Evolutionary conservation across 768 basidiomycete species (phyloP).

Genomic region (Rhizopogon vesiculosus): DNA sequence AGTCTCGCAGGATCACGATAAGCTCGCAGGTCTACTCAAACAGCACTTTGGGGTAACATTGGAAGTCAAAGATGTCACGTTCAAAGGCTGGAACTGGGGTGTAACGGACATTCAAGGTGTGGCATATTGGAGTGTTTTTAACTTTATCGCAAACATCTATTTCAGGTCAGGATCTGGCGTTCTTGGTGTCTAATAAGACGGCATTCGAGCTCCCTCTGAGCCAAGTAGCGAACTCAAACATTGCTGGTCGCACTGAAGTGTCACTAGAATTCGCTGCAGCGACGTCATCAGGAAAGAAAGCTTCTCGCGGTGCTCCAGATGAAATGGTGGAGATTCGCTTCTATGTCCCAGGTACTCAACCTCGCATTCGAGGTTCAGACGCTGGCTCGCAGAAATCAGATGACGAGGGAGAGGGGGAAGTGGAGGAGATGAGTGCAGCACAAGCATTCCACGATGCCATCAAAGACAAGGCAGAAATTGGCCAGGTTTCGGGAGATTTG

Average conservation of each 20-base stretch:
- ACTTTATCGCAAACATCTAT: slow-evolving; percentile 1
- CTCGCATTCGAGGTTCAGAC: slow-evolving; percentile 61
- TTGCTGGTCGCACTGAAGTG: slow-evolving; percentile 96
- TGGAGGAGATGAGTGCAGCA: slow-evolving; percentile 83
- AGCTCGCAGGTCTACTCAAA: slow-evolving; percentile 73
- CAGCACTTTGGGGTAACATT: slow-evolving; percentile 83
- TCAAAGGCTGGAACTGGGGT: slow-evolving; percentile 99
- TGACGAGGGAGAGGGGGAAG: slow-evolving; percentile 53
- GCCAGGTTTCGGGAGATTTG: slow-evolving; percentile 85
- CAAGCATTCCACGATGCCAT: slow-evolving; percentile 96
- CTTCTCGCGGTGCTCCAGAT: slow-evolving; percentile 47
- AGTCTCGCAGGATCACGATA: slow-evolving; percentile 76
- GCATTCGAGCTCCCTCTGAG: slow-evolving; percentile 87
- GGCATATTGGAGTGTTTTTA: slow-evolving; percentile 8
- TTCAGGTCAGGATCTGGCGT: slow-evolving; percentile 86
- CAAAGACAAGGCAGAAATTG: slow-evolving; percentile 95
- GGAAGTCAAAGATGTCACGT: slow-evolving; percentile 80
- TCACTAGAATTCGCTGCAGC: slow-evolving; percentile 85
- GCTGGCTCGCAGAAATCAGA: slow-evolving; percentile 72
- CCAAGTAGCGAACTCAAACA: slow-evolving; percentile 93
- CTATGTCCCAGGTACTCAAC: slow-evolving; percentile 82
- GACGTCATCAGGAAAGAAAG: slow-evolving; percentile 38
- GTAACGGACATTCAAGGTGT: slow-evolving; percentile 89
- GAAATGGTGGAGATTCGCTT: slow-evolving; percentile 96
- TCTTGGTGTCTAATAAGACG: slow-evolving; percentile 82